phyloP scores from a whole-genome alignment of 169 alveolate species.

The Plasmodium inui region DNA sequence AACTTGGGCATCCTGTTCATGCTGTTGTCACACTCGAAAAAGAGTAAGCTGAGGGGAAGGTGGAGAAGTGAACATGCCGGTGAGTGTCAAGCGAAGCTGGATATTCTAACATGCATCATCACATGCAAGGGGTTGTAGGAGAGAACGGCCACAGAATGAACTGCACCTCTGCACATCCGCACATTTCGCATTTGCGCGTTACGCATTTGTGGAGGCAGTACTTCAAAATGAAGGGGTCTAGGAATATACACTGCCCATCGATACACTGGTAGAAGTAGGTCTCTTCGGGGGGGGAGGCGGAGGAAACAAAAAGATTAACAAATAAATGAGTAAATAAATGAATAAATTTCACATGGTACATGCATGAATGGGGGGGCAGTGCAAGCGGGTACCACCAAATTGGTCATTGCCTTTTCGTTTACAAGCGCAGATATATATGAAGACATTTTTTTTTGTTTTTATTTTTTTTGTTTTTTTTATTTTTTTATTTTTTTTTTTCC shows the following conservation, averaged over 20 bases:
- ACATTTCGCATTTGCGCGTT: not conserved
- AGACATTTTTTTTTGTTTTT: not conserved
- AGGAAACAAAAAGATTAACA: not conserved
- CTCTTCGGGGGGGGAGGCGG: conserved; percentile 20
- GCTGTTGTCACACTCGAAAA: conserved; percentile 41
- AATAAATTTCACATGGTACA: not conserved
- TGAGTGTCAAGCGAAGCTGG: not conserved
- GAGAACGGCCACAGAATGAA: not conserved
- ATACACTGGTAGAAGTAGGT: conserved; percentile 57
- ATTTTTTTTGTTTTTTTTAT: not conserved
- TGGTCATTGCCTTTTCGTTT: not conserved
- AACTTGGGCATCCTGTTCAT: conserved; percentile 54
- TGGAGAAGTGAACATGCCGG: not conserved
- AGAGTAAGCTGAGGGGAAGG: conserved; percentile 13
- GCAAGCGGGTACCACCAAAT: not conserved
- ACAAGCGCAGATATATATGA: not conserved
- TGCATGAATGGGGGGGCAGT: not conserved
- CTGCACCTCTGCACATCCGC: not conserved
- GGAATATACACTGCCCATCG: conserved; percentile 66
- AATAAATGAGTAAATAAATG: not conserved
- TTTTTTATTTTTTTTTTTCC: not conserved
- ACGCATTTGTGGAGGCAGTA: not conserved
- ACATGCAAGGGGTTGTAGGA: not conserved
- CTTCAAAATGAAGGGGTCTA: conserved; percentile 69
- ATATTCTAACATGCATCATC: not conserved